Evolutionary conservation across 2,329 filamentous ascomycete genomes (phyloP), one percentile per base, ranked within the genome.

Genomic region (Apiospora hydei): DNA sequence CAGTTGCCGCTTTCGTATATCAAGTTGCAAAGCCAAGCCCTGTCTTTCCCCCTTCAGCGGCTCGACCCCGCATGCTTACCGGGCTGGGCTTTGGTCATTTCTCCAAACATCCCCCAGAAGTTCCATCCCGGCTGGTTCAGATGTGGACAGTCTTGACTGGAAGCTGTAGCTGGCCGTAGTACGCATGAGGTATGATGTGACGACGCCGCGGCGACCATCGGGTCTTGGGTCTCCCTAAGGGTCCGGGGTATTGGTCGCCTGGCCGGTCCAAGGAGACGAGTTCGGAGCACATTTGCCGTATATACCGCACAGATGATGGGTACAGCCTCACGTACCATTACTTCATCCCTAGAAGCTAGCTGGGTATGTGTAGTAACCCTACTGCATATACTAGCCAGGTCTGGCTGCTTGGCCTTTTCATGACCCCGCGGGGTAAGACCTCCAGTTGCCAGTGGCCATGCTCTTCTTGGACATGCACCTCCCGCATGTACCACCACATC

Each of bases 1-100:
- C 30, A 64, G 30, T 64, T 64, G 57, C 57, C 57, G 57, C 57
- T 41, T 64, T 64, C 57, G 57, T 64, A 64, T 64, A 64, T 64
- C 57, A 13, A 34, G 57, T 64, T 34, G 18, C 34, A 21, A 41
- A 64, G 57, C 57, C 57, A 64, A 64, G 57, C 30, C 53, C 53
- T 38, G 30, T 5, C 53, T 34, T 34, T 38, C 53, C 26, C 53
- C 26, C 53, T 64, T 41, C 57, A 41, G 41, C 21, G 57, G 44
- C 16, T 69, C 67, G 34, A 69, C 67, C 67, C 67, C 67, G 67
- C 67, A 69, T 69, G 44, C 67, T 44, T n/a, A 49, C 44, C 24
- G 26, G 66, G 21, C 67, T 69, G 67, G 67, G 67, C 67, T 49
- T 69, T 49, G 44, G 67, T 69, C 67, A 69, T 69, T 49, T 49